phyloP scores from a whole-genome alignment of 2,329 filamentous ascomycete genomes.

The Colletotrichum sp. region DNA sequence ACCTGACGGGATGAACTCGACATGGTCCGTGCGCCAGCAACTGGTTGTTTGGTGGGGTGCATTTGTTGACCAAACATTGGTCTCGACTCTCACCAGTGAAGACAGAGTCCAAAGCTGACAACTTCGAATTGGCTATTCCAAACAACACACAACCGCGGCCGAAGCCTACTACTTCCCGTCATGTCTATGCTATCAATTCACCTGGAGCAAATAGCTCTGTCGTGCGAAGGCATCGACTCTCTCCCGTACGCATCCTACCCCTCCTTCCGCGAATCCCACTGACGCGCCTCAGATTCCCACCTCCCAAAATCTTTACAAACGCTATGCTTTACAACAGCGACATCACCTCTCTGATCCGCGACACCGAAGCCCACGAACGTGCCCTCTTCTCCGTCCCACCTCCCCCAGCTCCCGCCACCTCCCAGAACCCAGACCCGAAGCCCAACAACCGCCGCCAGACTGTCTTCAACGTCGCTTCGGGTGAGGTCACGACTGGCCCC shows the following conservation, averaged over 20 bases:
- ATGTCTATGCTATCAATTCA: conserved; percentile 76
- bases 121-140: background rate
- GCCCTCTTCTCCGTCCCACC: conserved; percentile 92
- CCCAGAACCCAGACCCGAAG: conserved; percentile 45
- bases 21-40: background rate
- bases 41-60: conserved; percentile 11
- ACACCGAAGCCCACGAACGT: conserved; percentile 93
- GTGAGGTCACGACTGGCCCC: conserved; percentile 65
- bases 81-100: background rate
- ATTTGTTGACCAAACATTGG: conserved; percentile 16
- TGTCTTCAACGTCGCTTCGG: conserved; percentile 69
- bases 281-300: conserved; percentile 70
- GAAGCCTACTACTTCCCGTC: background rate
- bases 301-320: conserved; percentile 94
- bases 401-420: conserved; percentile 51
- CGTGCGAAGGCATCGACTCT: conserved; percentile 77
- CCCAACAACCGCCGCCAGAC: conserved; percentile 62
- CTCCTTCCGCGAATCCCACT: conserved; percentile 20
- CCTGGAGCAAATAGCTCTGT: conserved; percentile 78
- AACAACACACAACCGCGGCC: background rate
- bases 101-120: background rate
- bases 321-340: conserved; percentile 87
- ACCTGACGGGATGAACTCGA: background rate
- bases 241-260: conserved; percentile 63
- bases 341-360: conserved; percentile 92